A percentile compares a stretch with the other conserved stretches of the same genome.
Conservation (phyloP, 75 land plant genomes). For the Cupressus sempervirens region DNA sequence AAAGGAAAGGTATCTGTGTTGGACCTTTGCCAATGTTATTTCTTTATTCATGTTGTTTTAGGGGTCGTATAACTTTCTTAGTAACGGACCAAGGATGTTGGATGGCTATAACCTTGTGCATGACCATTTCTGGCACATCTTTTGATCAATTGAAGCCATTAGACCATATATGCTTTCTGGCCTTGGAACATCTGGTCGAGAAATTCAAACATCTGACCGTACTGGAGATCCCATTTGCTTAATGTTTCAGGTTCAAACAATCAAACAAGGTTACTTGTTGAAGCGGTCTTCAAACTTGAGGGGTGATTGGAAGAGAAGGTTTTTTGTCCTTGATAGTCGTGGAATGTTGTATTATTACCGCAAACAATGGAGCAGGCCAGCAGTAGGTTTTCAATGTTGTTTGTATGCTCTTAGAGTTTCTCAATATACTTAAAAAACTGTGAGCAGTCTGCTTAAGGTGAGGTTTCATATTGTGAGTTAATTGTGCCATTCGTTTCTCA, state of each 20-base stretch:
- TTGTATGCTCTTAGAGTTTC: neutral
- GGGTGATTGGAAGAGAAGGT: conserved; percentile 93
- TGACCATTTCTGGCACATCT: neutral
- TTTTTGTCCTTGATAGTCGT: conserved; percentile 94
- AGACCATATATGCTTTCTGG: neutral
- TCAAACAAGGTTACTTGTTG: conserved; percentile 94
- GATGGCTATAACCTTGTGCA: neutral
- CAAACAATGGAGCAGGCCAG: conserved; percentile 62
- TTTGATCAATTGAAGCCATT: neutral
- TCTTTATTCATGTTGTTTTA: neutral
- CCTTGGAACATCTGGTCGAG: neutral
- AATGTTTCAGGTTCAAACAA: conserved; percentile 68
- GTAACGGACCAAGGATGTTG: neutral
- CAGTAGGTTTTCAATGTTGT: conserved; percentile 36
- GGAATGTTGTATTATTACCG: conserved; percentile 90
- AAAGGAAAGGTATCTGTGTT: conserved; percentile 65
- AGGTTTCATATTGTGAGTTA: neutral
- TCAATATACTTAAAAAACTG: neutral
- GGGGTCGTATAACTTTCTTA: neutral
- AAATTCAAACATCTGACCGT: neutral
- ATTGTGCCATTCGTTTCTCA: conserved; percentile 11
- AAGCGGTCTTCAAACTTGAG: conserved; percentile 87
- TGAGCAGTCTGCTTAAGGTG: neutral
- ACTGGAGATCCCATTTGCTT: neutral
- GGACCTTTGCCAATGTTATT: neutral